A percentile compares a stretch with the other conserved stretches of the same genome.
Conservation (phyloP, 225 moss, liverwort and hornwort species). For the Polytrichum formosum region DNA sequence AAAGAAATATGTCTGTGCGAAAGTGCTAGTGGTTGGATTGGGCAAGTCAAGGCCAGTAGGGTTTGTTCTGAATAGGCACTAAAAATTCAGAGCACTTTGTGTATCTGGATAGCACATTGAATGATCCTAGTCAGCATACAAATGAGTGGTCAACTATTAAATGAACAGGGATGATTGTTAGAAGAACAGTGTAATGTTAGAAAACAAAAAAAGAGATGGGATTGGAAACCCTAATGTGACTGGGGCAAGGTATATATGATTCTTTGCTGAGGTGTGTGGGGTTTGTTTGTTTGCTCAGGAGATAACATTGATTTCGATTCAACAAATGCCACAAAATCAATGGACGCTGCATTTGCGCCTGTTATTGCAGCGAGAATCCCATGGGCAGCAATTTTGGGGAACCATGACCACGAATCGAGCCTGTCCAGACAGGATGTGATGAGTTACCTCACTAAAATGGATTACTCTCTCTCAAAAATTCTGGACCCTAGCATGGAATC, state of each 20-base stretch:
- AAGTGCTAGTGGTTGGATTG: too few relatives aligned
- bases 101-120: too few relatives aligned
- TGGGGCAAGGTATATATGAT: neutral
- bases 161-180: too few relatives aligned
- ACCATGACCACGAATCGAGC: slow-evolving; percentile 92
- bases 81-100: too few relatives aligned
- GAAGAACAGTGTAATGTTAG: too few relatives aligned
- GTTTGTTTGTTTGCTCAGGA: slow-evolving; percentile 36
- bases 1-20: too few relatives aligned
- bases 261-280: neutral
- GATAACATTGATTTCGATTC: slow-evolving; percentile 85
- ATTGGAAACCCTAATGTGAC: neutral
- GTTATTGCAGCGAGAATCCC: slow-evolving; percentile 82
- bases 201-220: too few relatives aligned
- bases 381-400: slow-evolving; percentile 90
- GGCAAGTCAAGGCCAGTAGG: too few relatives aligned
- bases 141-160: too few relatives aligned
- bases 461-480: slow-evolving; percentile 65
- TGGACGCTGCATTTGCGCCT: slow-evolving; percentile 77
- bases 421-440: slow-evolving; percentile 62
- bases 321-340: slow-evolving; percentile 63
- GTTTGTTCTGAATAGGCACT: too few relatives aligned
- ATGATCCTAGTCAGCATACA: too few relatives aligned
- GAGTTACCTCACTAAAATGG: slow-evolving; percentile 66
- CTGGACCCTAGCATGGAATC: slow-evolving; percentile 53